Evolutionary conservation across 139 green algal genomes (phyloP), one percentile per base, ranked within the genome.

Genomic region (Zygnema circumcarinatum): DNA sequence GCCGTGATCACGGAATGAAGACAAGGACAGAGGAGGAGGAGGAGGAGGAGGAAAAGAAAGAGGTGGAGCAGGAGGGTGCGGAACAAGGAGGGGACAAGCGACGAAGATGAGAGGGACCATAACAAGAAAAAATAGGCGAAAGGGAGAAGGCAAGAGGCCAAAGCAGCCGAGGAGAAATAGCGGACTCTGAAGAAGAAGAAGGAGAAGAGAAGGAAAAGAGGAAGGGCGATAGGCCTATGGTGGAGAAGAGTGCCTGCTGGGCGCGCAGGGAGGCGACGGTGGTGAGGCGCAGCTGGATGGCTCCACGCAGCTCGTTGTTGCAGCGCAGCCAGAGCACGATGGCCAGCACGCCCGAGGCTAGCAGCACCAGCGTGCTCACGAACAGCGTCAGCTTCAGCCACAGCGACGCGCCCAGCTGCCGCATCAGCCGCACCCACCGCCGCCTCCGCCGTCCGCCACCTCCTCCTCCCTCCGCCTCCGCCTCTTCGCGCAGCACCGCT

Each of bases 331-430:
- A 83, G 16, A 83, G 75, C 7, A 83, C 75, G 7, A 83, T 3
- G 2, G 75, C 75, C 3, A 83, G 32, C 3, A 83, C 36, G 7
- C 75, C 75, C 3, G 75, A 68, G 2, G 75, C 72, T 32, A 76
- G 2, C 2, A 85, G 38, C 36, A 85, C 79, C 31, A 85, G 79
- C 33, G 29, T 39, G 2, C 79, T 33, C 2, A 83, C 38, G 32
- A 85, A 78, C 11, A 85, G 40, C 39, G 79, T 35, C 29, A 78
- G 2, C 41, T 85, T 76, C 79, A 78, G 22, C 38, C 79, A 76
- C 29, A 85, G 33, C 21, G 79, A 82, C 7, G 32, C 29, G 25
- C 31, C 74, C 31, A 82, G 11, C 7, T 40, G 36, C 7, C 69
- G 35, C 35, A 39, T 40, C 16, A 78, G 3, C 69, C 69, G 36